Percentiles rank a stretch among this genome's conserved stretches.
These are phyloP conservation scores for Bipolaris cookei DNA, from an alignment of 2,329 filamentous ascomycete genomes.

Conservation along the genomic window DNA sequence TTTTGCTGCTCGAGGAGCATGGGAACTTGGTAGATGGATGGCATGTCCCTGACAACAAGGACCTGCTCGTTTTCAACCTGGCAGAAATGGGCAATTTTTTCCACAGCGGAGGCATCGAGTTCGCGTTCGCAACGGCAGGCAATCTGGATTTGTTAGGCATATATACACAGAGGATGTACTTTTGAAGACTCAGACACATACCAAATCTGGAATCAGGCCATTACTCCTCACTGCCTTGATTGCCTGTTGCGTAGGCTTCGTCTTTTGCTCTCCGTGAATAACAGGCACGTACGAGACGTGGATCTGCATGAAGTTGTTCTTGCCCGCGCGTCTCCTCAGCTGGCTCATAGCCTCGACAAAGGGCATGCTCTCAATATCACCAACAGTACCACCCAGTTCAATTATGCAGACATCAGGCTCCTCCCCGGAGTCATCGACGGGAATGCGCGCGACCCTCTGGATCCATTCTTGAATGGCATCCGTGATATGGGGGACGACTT, in stretches of 20 bases:
- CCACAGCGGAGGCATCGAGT: constrained; percentile 74
- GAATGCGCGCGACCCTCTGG: constrained; percentile 80
- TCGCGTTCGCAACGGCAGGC: constrained; percentile 87
- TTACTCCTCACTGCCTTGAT: constrained; percentile 84
- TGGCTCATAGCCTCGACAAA: constrained; percentile 88
- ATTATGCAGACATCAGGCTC: constrained; percentile 93
- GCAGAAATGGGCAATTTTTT: constrained; percentile 89
- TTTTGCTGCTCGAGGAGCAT: constrained; percentile 86
- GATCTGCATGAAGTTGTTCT: constrained; percentile 84
- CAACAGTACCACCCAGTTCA: constrained; percentile 71
- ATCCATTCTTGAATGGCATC: constrained; percentile 94
- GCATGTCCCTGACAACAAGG: constrained; percentile 83
- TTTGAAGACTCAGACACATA: constrained; percentile 44
- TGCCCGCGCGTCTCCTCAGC: constrained; percentile 73
- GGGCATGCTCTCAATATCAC: constrained; percentile 85
- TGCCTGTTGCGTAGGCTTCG: constrained; percentile 93
- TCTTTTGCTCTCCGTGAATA: constrained; percentile 82
- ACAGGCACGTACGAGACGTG: constrained; percentile 88
- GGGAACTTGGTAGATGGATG: constrained; percentile 92
- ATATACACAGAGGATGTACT: background rate
- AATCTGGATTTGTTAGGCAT: constrained; percentile 62
- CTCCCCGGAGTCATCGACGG: constrained; percentile 82
- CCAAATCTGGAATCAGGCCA: constrained; percentile 68
- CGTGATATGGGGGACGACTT: constrained; percentile 91
- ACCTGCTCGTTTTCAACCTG: constrained; percentile 87